A percentile compares a stretch with the other conserved stretches of the same genome.
Conservation (phyloP, 2,329 filamentous ascomycete genomes). For the Trichoderma koningii region DNA sequence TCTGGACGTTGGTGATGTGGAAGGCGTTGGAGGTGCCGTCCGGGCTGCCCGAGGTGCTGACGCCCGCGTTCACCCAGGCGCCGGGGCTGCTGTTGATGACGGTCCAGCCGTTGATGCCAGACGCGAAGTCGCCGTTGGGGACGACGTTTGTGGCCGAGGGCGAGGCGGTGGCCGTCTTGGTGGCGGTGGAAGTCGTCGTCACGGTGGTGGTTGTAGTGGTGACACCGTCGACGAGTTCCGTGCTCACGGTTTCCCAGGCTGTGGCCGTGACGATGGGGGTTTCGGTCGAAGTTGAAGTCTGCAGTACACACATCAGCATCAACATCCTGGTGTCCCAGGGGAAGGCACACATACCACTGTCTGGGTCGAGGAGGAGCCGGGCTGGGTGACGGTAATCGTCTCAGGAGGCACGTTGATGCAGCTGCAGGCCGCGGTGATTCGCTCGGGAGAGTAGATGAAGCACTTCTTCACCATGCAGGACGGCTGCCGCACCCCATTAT, state of each 20-base stretch:
- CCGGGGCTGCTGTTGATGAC: neutral
- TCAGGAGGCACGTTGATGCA: constrained; percentile 33
- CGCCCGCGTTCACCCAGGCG: neutral
- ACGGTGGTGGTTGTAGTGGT: constrained; percentile 3
- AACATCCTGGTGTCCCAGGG: no score
- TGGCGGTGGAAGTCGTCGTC: constrained; percentile 9
- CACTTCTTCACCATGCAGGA: constrained; percentile 33
- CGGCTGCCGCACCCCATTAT: constrained; percentile 11
- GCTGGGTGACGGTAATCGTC: constrained; percentile 30
- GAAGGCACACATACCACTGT: constrained; percentile 24
- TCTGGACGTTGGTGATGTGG: neutral
- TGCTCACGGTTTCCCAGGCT: constrained; percentile 5
- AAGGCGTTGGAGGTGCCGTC: neutral
- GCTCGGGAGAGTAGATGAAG: constrained; percentile 32
- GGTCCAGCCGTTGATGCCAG: neutral
- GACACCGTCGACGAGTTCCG: neutral
- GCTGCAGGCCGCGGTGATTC: constrained; percentile 33
- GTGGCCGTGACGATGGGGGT: constrained; percentile 13
- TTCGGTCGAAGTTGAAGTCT: constrained; percentile 11
- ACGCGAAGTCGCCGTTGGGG: constrained; percentile 19
- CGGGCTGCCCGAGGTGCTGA: neutral
- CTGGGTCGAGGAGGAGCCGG: constrained; percentile 23
- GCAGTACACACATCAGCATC: neutral
- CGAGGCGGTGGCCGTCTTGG: neutral
- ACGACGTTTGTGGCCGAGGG: neutral